Evolutionary conservation across 2,329 filamentous ascomycete genomes (phyloP).

Genomic region (Magnaporthiopsis poae): DNA sequence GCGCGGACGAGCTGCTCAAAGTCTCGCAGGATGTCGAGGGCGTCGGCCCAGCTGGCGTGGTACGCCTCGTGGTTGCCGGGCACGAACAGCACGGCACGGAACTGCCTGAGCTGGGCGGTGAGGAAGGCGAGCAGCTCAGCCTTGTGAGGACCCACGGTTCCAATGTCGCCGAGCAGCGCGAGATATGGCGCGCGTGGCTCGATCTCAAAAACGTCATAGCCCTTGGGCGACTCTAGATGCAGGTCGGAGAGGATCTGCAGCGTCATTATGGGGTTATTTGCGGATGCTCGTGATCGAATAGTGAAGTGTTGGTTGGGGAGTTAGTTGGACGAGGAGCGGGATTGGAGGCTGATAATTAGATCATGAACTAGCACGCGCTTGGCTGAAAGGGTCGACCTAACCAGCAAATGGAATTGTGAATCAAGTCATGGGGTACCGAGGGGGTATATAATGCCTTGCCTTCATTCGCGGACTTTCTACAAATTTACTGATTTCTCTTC

Average conservation of each 20-base stretch:
- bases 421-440: too few species aligned
- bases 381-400: background rate
- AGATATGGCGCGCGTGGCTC: conserved; percentile 37
- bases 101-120: conserved; percentile 34
- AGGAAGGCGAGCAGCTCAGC: conserved; percentile 37
- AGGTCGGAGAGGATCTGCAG: conserved; percentile 48
- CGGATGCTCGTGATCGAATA: background rate
- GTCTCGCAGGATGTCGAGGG: conserved; percentile 19
- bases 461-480: too few species aligned
- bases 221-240: conserved; percentile 40
- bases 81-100: conserved; percentile 40
- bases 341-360: background rate
- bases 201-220: conserved; percentile 42
- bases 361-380: background rate
- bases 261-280: conserved; percentile 12
- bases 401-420: background rate
- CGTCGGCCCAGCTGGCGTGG: conserved; percentile 26
- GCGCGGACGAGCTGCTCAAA: conserved; percentile 22
- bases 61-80: conserved; percentile 50
- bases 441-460: too few species aligned
- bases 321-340: background rate
- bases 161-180: conserved; percentile 49
- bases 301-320: background rate
- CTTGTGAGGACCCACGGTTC: conserved; percentile 30
- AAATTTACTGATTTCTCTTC: too few species aligned